Evolutionary conservation across 805 yeast genomes (phyloP).

Genomic region (Suhomyces prunicola): DNA sequence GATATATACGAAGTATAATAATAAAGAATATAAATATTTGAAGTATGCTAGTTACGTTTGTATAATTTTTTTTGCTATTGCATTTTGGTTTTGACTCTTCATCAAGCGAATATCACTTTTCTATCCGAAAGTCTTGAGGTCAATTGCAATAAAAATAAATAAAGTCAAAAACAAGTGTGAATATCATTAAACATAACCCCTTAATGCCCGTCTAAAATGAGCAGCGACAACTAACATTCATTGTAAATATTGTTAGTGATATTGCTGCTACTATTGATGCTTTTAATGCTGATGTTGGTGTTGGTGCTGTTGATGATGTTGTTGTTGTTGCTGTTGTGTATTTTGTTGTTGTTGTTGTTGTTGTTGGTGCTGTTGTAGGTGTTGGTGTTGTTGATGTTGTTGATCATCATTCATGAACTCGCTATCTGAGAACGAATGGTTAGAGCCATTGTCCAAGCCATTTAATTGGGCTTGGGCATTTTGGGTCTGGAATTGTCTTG

Average conservation of each 20-base stretch:
- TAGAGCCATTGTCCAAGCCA: conserved; percentile 16
- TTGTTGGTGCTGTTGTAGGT: conserved; percentile 3
- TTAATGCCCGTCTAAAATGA: neutral
- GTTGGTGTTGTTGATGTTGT: conserved; percentile 7
- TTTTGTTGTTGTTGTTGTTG: conserved; percentile 3
- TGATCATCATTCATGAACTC: conserved; percentile 20
- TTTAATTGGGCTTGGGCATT: conserved; percentile 4
- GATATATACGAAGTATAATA: conserved; percentile 3
- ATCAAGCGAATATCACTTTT: neutral
- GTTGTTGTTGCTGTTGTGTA: conserved; percentile 1
- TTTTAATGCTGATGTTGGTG: neutral
- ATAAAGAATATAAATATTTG: conserved; percentile 1
- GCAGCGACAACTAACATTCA: neutral
- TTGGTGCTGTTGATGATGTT: conserved; percentile 3
- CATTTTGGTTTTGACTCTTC: neutral
- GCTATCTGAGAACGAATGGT: conserved; percentile 19
- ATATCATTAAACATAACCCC: conserved; percentile 3
- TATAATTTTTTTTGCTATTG: neutral
- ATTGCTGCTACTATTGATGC: neutral
- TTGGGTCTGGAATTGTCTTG: conserved; percentile 57
- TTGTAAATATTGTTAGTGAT: neutral
- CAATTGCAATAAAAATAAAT: conserved; percentile 1
- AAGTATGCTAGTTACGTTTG: conserved; percentile 3
- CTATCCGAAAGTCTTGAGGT: neutral
- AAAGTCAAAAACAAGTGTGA: neutral